A percentile compares a stretch with the other conserved stretches of the same genome.
Conservation (phyloP, 108 stramenopile genomes). For the Aurantiochytrium sp. region DNA sequence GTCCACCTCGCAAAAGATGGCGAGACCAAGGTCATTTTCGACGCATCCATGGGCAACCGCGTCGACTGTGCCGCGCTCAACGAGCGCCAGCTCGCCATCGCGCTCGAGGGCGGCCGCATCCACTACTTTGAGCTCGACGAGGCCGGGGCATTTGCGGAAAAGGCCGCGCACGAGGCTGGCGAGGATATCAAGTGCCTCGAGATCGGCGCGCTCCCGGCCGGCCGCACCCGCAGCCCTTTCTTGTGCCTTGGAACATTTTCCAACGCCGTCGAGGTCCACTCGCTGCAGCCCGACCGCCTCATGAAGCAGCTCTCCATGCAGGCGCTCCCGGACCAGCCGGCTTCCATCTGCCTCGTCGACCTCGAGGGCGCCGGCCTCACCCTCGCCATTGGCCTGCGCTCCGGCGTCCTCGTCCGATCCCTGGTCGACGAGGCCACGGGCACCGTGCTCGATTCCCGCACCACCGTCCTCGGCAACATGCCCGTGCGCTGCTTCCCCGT, state of each 20-base stretch:
- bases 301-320: conserved; percentile 56
- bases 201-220: conserved; percentile 73
- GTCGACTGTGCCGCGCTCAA: conserved; percentile 86
- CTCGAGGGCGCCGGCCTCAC: conserved; percentile 59
- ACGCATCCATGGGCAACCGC: conserved; percentile 78
- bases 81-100: conserved; percentile 81
- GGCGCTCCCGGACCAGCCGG: conserved; percentile 63
- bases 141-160: conserved; percentile 70
- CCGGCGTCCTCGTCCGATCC: conserved; percentile 77
- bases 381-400: conserved; percentile 79
- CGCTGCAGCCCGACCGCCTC: conserved; percentile 66
- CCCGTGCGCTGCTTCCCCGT: conserved; percentile 82
- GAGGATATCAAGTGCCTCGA: conserved; percentile 86
- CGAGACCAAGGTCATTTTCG: conserved; percentile 68
- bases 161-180: conserved; percentile 72
- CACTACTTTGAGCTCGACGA: conserved; percentile 93
- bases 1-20: conserved; percentile 67
- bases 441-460: conserved; percentile 75
- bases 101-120: conserved; percentile 83
- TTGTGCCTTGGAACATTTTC: conserved; percentile 86
- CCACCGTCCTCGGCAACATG: conserved; percentile 82
- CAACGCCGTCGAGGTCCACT: conserved; percentile 77
- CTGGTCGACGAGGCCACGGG: conserved; percentile 81
- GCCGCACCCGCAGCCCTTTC: conserved; percentile 71
- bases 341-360: conserved; percentile 51